phyloP scores from a whole-genome alignment of 768 basidiomycete genomes.

The Tulasnella calospora region DNA sequence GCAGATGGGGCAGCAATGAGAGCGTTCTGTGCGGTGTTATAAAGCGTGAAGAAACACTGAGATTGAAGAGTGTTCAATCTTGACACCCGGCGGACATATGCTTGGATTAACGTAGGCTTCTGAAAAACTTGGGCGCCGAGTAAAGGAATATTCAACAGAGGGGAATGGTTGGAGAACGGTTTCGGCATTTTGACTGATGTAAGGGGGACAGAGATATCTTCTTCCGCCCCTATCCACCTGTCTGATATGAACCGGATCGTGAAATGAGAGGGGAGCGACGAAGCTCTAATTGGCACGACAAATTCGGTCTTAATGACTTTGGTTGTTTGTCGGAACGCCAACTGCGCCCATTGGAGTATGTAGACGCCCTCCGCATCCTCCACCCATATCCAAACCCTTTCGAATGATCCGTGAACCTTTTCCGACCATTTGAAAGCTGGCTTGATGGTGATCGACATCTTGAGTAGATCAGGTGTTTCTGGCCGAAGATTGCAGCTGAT shows the following conservation, averaged over 20 bases:
- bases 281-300: slow-evolving; percentile 64
- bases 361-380: slow-evolving; percentile 77
- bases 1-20: slow-evolving; percentile 75
- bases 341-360: slow-evolving; percentile 74
- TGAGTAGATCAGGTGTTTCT: slow-evolving; percentile 76
- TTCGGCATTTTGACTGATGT: slow-evolving; percentile 72
- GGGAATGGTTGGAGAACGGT: slow-evolving; percentile 51
- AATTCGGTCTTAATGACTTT: slow-evolving; percentile 63
- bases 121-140: slow-evolving; percentile 54
- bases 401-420: slow-evolving; percentile 65
- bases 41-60: slow-evolving; percentile 78
- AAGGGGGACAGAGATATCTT: slow-evolving; percentile 59
- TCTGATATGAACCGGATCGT: slow-evolving; percentile 81
- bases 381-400: slow-evolving; percentile 95
- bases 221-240: slow-evolving; percentile 88
- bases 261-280: slow-evolving; percentile 56
- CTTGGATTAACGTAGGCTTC: slow-evolving; percentile 44
- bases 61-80: slow-evolving; percentile 83
- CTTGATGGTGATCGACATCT: slow-evolving; percentile 58
- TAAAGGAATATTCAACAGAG: slow-evolving; percentile 69
- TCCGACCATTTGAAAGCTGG: slow-evolving; percentile 75
- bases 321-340: slow-evolving; percentile 66
- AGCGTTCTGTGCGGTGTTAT: slow-evolving; percentile 61
- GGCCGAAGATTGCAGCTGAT: slow-evolving; percentile 72
- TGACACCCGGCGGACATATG: slow-evolving; percentile 45